Conservation (phyloP, 345 rosid genomes). For the Bruguiera gymnorhiza region DNA sequence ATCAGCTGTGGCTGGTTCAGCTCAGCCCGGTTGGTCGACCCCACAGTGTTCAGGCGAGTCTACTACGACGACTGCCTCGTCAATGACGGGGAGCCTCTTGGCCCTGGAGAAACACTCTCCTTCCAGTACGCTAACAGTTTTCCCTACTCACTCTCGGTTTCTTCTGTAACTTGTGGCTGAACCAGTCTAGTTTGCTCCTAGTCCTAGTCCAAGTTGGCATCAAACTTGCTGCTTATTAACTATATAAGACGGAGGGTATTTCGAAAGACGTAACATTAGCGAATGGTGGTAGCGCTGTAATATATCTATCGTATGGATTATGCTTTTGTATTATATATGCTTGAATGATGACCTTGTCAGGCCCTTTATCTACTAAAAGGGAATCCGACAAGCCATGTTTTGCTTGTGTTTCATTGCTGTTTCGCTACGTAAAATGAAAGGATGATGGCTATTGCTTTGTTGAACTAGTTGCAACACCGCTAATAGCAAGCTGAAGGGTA, state of each 20-base stretch:
- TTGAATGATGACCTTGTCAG: too few relatives aligned
- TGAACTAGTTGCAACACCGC: too few relatives aligned
- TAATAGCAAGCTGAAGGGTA: too few relatives aligned
- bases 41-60: slow-evolving; percentile 51
- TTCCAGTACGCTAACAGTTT: slow-evolving; percentile 62
- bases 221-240: too few relatives aligned
- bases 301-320: too few relatives aligned
- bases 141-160: slow-evolving; percentile 57
- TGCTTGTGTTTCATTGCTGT: too few relatives aligned
- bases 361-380: too few relatives aligned
- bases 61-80: slow-evolving; percentile 39
- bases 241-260: background rate
- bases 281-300: too few relatives aligned
- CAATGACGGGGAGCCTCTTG: slow-evolving; percentile 38
- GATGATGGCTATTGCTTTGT: too few relatives aligned
- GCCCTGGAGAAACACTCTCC: slow-evolving; percentile 57
- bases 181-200: background rate
- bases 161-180: slow-evolving; percentile 50
- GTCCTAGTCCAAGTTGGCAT: background rate
- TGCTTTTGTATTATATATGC: too few relatives aligned
- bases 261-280: background rate
- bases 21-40: slow-evolving; percentile 54
- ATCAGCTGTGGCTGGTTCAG: slow-evolving; percentile 73
- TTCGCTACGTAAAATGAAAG: too few relatives aligned
- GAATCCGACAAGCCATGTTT: too few relatives aligned